Evolutionary conservation across 192 early-diverging fungal genomes (phyloP), one percentile per base, ranked within the genome.

Genomic region (Coemansia aciculifera): DNA sequence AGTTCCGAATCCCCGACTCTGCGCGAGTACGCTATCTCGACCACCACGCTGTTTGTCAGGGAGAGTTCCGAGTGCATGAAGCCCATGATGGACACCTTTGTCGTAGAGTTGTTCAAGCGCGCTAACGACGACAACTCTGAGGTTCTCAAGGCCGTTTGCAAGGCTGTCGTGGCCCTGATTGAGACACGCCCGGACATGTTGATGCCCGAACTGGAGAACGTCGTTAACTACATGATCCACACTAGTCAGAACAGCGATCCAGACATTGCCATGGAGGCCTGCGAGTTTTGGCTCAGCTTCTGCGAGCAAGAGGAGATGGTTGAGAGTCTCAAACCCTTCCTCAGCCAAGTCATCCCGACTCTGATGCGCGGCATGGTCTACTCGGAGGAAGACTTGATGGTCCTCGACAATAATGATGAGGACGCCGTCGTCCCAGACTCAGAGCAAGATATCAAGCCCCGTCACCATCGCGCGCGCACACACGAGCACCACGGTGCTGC

Each of bases 241-340:
- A 93, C 90, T 49, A 98, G 93, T n/a, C 89, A 93, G 85, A 88
- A 92, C 67, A 72, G 68, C 64, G 93, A 97, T 64, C 86, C 91
- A 21, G 85, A 89, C 34, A 88, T 98, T 54, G 97, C 97, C n/a
- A 85, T 97, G 65, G 98, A 98, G 79, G 97, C 97, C 10, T 95
- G 94, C 78, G 98, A 99, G 84, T 99, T 99, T 81, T 99, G 97
- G 97, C 77, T 97, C 37, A 90, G 91, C 42, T 94, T 98, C 86
- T 94, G 93, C 60, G 98, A 99, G 79, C 94, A 96, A 68, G 90
- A 94, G 48, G 87, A 87, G 31, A 69, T 96, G 65, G 82, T 86
- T 56, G 91, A 88, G 60, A 85, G 87, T 44, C 81, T 94, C 59
- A 87, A 84, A 54, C 90, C 89, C 15, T 88, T 86, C 69, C 74